Conservation (phyloP, 2,329 filamentous ascomycete species). For the Diaporthe citriasiana region DNA sequence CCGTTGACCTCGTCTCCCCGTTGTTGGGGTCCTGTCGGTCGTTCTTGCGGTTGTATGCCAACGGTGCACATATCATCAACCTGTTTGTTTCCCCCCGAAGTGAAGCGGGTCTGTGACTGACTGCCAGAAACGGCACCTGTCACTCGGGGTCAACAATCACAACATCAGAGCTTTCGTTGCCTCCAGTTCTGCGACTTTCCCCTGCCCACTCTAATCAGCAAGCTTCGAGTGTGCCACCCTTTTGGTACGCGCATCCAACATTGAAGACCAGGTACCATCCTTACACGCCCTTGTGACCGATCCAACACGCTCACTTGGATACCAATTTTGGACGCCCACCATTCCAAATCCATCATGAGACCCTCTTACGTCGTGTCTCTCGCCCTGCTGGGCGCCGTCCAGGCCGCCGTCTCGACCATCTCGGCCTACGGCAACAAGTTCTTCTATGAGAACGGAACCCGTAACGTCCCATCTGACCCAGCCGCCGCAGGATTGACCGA, state of each 20-base stretch:
- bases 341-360: constrained; percentile 53
- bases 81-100: background rate
- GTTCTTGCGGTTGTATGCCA: background rate
- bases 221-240: constrained; percentile 11
- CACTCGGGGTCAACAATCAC: constrained; percentile 1
- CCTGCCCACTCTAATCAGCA: constrained; percentile 15
- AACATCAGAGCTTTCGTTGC: constrained; percentile 22
- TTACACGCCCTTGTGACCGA: constrained; percentile 12
- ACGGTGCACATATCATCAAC: background rate
- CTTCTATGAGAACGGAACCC: constrained; percentile 80
- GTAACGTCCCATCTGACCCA: constrained; percentile 81
- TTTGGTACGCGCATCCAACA: constrained; percentile 13
- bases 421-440: constrained; percentile 82
- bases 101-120: constrained; percentile 1
- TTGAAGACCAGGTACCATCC: constrained; percentile 30
- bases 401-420: constrained; percentile 60
- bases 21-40: background rate
- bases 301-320: constrained; percentile 35
- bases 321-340: constrained; percentile 13
- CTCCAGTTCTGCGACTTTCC: background rate
- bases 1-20: background rate
- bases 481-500: background rate
- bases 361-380: constrained; percentile 51
- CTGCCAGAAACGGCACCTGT: background rate
- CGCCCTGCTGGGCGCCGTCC: constrained; percentile 53